A percentile compares a stretch with the other conserved stretches of the same genome.
These are phyloP conservation scores for Blastobotrys chiropterorum DNA, from an alignment of 805 yeast genomes.

Conservation along the genomic window DNA sequence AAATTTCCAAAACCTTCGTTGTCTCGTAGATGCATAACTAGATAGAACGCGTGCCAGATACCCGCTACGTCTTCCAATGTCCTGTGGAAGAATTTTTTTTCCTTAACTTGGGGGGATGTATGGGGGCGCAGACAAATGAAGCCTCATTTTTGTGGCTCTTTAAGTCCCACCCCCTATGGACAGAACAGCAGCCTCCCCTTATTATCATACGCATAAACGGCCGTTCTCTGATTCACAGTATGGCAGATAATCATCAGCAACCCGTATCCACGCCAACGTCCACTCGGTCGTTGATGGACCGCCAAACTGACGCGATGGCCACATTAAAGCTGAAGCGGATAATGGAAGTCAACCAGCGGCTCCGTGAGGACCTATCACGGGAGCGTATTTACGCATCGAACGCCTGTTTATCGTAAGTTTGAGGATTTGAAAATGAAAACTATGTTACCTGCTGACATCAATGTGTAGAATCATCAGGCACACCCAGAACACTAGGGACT, in stretches of 20 bases:
- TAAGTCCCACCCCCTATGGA: neutral
- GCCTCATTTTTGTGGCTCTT: neutral
- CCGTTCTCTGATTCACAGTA: neutral
- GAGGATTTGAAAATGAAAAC: neutral
- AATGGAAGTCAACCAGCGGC: conserved; percentile 13
- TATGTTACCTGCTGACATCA: neutral
- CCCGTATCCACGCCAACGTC: neutral
- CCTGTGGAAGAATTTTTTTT: neutral
- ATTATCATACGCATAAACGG: neutral
- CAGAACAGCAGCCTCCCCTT: neutral
- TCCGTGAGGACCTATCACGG: conserved; percentile 14
- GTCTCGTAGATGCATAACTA: no score
- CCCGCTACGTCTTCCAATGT: neutral
- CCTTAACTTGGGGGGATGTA: no score
- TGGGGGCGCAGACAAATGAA: neutral
- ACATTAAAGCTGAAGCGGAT: conserved; percentile 12
- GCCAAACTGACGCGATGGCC: conserved; percentile 12
- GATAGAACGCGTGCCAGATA: no score
- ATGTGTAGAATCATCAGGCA: conserved; percentile 9
- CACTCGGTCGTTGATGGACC: conserved; percentile 4
- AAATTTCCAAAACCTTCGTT: no score
- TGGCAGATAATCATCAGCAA: neutral
- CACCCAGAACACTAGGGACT: conserved; percentile 10
- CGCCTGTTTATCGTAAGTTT: conserved; percentile 11
- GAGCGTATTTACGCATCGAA: conserved; percentile 15